Evolutionary conservation across 495 filamentous ascomycete genomes (phyloP), one percentile per base, ranked within the genome.

Genomic region (Achaetomiella virescens): DNA sequence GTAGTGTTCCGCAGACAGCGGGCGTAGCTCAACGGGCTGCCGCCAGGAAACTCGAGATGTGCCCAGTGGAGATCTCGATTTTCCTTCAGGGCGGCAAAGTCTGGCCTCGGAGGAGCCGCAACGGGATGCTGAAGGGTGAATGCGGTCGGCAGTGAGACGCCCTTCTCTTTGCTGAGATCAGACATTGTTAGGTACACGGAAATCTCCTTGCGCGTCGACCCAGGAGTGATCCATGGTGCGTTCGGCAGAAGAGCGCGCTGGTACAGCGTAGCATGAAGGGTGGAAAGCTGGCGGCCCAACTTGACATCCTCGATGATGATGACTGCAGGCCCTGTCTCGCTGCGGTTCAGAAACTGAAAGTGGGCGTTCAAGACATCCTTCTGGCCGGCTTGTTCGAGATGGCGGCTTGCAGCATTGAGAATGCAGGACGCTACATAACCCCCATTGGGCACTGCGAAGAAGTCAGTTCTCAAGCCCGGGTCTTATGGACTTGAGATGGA

Each of bases 251-350:
- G 66, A 6, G 58, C 63, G 17, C 58, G 52, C 51, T 78, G 72
- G 49, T 71, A 71, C 0, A 95, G 81, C 0, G 80, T 81, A 14
- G 88, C 73, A 66, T 90, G 88, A 12, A 93, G 71, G 6, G 83
- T 81, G 31, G 86, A 86, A 8, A 86, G 80, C 47, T 85, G 80
- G 1, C 81, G 71, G 37, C 90, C 88, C 12, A 88, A 74, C 64
- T 95, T 95, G 35, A 82, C 69, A 56, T 92, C 86, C 48, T 84
- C 75, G 41, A 95, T 77, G 15, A 75, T 73, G 59, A 95, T 76
- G 1, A 70, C 65, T 6, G 83, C 86, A 0, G 81, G 78, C 6
- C 88, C 89, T 3, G 69, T 71, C 29, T 81, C 66, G 10, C 86
- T 89, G 54, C 87, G 82, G 6, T 81, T 81, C 22, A 91, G 78